Percentiles rank a stretch among this genome's conserved stretches.
These are phyloP conservation scores for Aureobasidium musti DNA, from an alignment of 2,329 filamentous ascomycete genomes.

Conservation along the genomic window DNA sequence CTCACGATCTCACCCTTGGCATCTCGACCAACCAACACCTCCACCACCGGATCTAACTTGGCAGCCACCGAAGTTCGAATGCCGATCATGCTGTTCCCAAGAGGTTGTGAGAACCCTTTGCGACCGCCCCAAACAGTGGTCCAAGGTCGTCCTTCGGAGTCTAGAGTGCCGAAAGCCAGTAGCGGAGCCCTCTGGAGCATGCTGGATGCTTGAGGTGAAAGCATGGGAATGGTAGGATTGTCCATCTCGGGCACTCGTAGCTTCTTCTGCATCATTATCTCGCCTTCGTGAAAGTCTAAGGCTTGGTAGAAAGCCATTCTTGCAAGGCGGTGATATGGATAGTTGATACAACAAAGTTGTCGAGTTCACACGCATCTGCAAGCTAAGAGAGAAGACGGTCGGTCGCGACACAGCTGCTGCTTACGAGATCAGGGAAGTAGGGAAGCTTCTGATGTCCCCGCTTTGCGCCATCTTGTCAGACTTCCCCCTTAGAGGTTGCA, in stretches of 20 bases:
- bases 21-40: slow-evolving; percentile 58
- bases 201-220: slow-evolving; percentile 62
- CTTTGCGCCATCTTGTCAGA: not conserved
- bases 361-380: not conserved
- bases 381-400: not conserved
- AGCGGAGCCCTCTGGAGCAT: slow-evolving; percentile 66
- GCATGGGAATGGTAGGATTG: slow-evolving; percentile 68
- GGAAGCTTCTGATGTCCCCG: not conserved
- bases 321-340: not conserved
- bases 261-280: slow-evolving; percentile 63
- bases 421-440: not conserved
- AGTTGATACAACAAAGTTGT: not conserved
- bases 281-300: slow-evolving; percentile 64
- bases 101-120: slow-evolving; percentile 64
- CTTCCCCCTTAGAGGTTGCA: too few species aligned
- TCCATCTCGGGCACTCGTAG: slow-evolving; percentile 59
- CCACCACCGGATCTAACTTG: slow-evolving; percentile 68
- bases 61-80: slow-evolving; percentile 63
- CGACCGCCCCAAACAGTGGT: slow-evolving; percentile 77
- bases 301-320: slow-evolving; percentile 50
- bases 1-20: slow-evolving; percentile 50
- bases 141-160: slow-evolving; percentile 68
- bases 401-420: not conserved
- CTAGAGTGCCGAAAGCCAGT: slow-evolving; percentile 72
- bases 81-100: slow-evolving; percentile 65